phyloP scores from a whole-genome alignment of 768 basidiomycete species.

The Hericium alpestre region DNA sequence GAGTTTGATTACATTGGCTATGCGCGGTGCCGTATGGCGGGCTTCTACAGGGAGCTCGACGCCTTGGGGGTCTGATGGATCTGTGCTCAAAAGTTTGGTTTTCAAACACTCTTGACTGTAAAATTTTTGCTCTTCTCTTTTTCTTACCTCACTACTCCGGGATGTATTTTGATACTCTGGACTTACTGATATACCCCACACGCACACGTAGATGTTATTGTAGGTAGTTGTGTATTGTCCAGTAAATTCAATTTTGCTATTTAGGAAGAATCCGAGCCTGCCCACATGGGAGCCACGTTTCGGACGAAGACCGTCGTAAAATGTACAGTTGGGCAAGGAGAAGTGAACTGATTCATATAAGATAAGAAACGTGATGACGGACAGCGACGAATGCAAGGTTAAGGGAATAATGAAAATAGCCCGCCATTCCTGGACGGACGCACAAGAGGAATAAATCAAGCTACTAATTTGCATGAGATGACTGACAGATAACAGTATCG shows the following conservation, averaged over 20 bases:
- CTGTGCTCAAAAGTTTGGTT: background rate
- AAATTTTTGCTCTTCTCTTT: background rate
- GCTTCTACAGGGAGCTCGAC: slow-evolving; percentile 47
- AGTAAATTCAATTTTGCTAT: background rate
- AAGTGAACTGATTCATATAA: slow-evolving; percentile 17
- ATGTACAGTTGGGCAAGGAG: background rate
- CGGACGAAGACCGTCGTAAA: background rate
- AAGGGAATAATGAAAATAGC: slow-evolving; percentile 18
- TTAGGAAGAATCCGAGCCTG: background rate
- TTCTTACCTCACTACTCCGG: background rate
- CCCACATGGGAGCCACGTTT: background rate
- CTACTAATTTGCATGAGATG: slow-evolving; percentile 21
- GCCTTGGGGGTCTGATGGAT: slow-evolving; percentile 27
- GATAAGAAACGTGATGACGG: slow-evolving; percentile 22
- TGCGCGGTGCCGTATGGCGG: slow-evolving; percentile 54
- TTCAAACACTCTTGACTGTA: background rate
- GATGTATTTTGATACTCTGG: background rate
- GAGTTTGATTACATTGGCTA: slow-evolving; percentile 92
- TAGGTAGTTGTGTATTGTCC: background rate
- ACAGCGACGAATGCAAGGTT: slow-evolving; percentile 13
- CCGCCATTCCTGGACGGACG: slow-evolving; percentile 9
- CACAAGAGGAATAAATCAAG: slow-evolving; percentile 26
- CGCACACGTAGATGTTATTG: background rate
- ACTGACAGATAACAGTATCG: slow-evolving; percentile 15
- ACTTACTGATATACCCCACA: background rate